phyloP scores from a whole-genome alignment of 805 yeast species.

The Hemisphaericaspora nanyangensis region DNA sequence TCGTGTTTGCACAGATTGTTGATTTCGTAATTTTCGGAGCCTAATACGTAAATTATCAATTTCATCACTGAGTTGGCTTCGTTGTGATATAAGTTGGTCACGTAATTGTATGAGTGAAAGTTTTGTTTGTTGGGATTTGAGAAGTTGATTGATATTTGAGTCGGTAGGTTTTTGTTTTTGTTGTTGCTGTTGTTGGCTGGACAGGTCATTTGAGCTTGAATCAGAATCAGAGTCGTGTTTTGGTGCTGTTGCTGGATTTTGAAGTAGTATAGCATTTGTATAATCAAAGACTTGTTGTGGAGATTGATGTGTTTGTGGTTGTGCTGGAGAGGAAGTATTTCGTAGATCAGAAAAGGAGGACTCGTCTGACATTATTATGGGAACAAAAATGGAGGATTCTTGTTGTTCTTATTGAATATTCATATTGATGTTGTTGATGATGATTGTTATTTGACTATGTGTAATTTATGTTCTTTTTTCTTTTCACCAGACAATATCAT shows the following conservation, averaged over 20 bases:
- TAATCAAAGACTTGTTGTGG: too few relatives aligned
- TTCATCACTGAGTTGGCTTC: constrained; percentile 1
- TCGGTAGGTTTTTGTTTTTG: too few relatives aligned
- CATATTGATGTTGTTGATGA: too few relatives aligned
- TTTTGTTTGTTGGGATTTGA: constrained; percentile 3
- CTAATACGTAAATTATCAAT: constrained; percentile 7
- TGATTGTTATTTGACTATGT: too few relatives aligned
- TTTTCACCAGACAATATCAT: too few relatives aligned
- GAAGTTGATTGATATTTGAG: too few relatives aligned
- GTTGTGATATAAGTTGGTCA: constrained; percentile 1
- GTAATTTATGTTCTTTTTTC: too few relatives aligned
- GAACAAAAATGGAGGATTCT: too few relatives aligned
- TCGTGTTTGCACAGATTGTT: constrained; percentile 9
- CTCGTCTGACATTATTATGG: constrained; percentile 12
- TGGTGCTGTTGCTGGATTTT: background rate
- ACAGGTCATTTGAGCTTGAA: background rate
- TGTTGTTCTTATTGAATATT: too few relatives aligned
- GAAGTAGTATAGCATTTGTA: too few relatives aligned
- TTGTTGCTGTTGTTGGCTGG: background rate
- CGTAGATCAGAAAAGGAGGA: constrained; percentile 24
- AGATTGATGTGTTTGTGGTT: background rate
- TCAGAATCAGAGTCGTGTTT: background rate
- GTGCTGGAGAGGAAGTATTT: constrained; percentile 18
- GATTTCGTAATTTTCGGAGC: constrained; percentile 12
- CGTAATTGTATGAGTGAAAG: constrained; percentile 1